Conservation (phyloP, 2,329 filamentous ascomycete species). For the Talaromyces sp. region DNA sequence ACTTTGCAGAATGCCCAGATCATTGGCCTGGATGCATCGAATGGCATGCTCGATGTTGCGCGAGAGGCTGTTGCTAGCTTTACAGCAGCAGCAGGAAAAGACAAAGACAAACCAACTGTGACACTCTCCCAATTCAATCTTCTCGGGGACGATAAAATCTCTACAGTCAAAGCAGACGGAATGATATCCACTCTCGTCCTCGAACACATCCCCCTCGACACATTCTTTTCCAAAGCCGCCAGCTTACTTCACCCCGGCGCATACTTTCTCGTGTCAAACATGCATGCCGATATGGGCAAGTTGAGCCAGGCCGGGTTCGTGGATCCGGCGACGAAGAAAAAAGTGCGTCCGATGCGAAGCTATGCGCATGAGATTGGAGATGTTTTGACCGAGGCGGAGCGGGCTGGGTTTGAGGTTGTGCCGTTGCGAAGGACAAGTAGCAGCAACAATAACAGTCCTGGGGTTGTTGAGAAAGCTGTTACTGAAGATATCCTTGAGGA, state of each 20-base stretch:
- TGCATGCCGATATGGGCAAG: conserved; percentile 61
- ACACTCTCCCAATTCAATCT: conserved; percentile 37
- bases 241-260: conserved; percentile 43
- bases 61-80: conserved; percentile 25
- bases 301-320: conserved; percentile 59
- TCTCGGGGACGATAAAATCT: conserved; percentile 17
- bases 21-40: conserved; percentile 52
- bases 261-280: conserved; percentile 58
- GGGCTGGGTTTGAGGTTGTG: conserved; percentile 42
- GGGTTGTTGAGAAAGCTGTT: conserved; percentile 41
- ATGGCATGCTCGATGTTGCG: conserved; percentile 54
- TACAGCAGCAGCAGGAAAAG: not conserved
- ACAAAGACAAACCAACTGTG: conserved; percentile 9
- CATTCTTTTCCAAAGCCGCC: conserved; percentile 51
- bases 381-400: conserved; percentile 45
- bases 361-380: conserved; percentile 52
- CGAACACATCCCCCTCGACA: conserved; percentile 55
- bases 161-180: conserved; percentile 31
- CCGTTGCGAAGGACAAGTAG: conserved; percentile 15
- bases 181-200: conserved; percentile 59
- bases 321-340: conserved; percentile 47
- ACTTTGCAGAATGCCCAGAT: conserved; percentile 28
- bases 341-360: conserved; percentile 57
- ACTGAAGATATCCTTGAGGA: conserved; percentile 52
- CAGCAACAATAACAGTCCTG: not conserved